A percentile compares a stretch with the other conserved stretches of the same genome.
Conservation (phyloP, 768 basidiomycete genomes). For the Boletus coccyginus region DNA sequence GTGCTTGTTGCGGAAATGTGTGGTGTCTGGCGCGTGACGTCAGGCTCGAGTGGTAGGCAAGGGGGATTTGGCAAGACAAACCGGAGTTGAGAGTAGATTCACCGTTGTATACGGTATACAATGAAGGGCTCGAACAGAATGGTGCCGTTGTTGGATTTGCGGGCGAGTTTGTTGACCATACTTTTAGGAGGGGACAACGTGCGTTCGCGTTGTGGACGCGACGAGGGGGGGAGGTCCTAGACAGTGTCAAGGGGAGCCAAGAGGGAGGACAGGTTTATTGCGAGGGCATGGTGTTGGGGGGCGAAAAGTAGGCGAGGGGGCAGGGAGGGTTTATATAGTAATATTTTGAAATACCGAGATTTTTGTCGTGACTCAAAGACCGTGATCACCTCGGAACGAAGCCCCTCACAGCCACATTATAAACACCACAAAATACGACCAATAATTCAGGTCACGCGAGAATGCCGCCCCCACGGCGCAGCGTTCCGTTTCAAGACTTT, state of each 20-base stretch:
- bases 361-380: constrained; percentile 33
- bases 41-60: background rate
- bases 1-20: constrained; percentile 4
- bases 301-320: constrained; percentile 22
- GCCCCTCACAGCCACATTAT: constrained; percentile 28
- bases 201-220: constrained; percentile 25
- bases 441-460: constrained; percentile 24
- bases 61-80: constrained; percentile 8
- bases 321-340: constrained; percentile 45
- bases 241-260: constrained; percentile 10
- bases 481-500: too few species aligned
- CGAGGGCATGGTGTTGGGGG: constrained; percentile 39
- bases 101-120: constrained; percentile 81
- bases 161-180: constrained; percentile 85
- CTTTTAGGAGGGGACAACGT: constrained; percentile 37
- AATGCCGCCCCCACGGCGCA: constrained; percentile 16
- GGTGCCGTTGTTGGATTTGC: constrained; percentile 81
- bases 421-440: constrained; percentile 22
- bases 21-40: constrained; percentile 20
- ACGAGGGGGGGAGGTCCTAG: constrained; percentile 4
- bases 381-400: constrained; percentile 29
- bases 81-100: constrained; percentile 24
- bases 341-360: constrained; percentile 29
- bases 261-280: constrained; percentile 16
- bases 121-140: constrained; percentile 85